These are phyloP conservation scores for Globisporangium nunn DNA, from an alignment of 352 stramenopile species.

Conservation along the genomic window DNA sequence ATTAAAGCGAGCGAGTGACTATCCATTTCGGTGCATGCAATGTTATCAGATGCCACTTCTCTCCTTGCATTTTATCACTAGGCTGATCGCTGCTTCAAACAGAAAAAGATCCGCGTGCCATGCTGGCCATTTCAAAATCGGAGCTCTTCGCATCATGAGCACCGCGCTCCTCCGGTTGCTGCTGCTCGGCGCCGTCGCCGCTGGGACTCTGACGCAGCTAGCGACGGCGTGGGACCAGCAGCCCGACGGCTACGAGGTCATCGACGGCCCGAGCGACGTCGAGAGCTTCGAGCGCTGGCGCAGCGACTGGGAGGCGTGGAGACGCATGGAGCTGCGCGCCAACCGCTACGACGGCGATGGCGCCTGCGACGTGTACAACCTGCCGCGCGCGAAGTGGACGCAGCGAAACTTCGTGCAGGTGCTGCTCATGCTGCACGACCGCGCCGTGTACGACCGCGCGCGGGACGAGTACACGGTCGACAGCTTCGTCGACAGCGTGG, in stretches of 20 bases:
- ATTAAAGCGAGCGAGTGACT: not conserved
- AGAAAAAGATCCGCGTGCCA: not conserved
- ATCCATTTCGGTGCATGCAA: no score
- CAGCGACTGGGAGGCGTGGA: slow-evolving; percentile 51
- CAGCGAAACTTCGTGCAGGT: slow-evolving; percentile 72
- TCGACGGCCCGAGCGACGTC: slow-evolving; percentile 39
- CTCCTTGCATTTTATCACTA: not conserved
- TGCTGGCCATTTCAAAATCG: not conserved
- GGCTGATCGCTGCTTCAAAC: not conserved
- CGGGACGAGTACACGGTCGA: slow-evolving; percentile 56
- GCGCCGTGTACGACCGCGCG: slow-evolving; percentile 62
- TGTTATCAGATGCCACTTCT: not conserved
- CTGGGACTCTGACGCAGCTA: not conserved
- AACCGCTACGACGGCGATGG: slow-evolving; percentile 56
- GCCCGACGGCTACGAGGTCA: slow-evolving; percentile 76
- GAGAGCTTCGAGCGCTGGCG: slow-evolving; percentile 43
- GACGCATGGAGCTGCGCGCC: slow-evolving; percentile 58
- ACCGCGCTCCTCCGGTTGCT: not conserved
- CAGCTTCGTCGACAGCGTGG: slow-evolving; percentile 56
- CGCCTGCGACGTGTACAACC: slow-evolving; percentile 68
- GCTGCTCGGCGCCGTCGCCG: not conserved
- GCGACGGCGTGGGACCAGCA: slow-evolving; percentile 52
- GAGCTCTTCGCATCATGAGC: not conserved
- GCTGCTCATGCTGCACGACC: slow-evolving; percentile 75
- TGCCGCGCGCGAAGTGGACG: slow-evolving; percentile 53